A percentile compares a stretch with the other conserved stretches of the same genome.
phyloP scores from a whole-genome alignment of 192 early-diverging fungal genomes.

The Gaertneriomyces sp. region DNA sequence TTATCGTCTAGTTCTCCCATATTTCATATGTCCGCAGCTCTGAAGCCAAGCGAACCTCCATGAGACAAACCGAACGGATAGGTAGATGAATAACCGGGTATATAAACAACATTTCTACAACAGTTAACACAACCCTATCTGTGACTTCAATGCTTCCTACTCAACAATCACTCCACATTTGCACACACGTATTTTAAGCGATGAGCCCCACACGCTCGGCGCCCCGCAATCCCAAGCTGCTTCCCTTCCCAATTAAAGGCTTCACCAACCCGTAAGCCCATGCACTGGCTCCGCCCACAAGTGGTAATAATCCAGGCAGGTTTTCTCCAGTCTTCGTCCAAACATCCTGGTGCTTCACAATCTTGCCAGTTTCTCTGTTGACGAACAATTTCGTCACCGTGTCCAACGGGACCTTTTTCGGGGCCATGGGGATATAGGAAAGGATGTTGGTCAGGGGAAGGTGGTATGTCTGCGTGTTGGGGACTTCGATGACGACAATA shows the following conservation, averaged over 20 bases:
- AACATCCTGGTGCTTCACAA: conserved; percentile 23
- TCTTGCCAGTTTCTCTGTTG: conserved; percentile 6
- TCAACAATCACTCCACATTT: too few species aligned
- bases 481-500: conserved; percentile 13
- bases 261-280: conserved; percentile 5
- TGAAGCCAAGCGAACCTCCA: too few species aligned
- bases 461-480: conserved; percentile 19
- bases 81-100: too few species aligned
- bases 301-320: conserved; percentile 11
- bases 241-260: conserved; percentile 6
- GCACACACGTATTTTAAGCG: not conserved
- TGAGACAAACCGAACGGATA: too few species aligned
- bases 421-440: conserved; percentile 8
- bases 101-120: too few species aligned
- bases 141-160: too few species aligned
- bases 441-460: conserved; percentile 4
- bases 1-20: too few species aligned
- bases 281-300: conserved; percentile 10
- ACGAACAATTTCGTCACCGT: conserved; percentile 9
- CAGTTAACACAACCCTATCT: too few species aligned
- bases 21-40: too few species aligned
- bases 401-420: conserved; percentile 7
- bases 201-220: conserved; percentile 4
- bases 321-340: conserved; percentile 21
- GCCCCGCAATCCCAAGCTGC: conserved; percentile 3